Conservation (phyloP, 805 yeast species). For the Candida qinlingensis region DNA sequence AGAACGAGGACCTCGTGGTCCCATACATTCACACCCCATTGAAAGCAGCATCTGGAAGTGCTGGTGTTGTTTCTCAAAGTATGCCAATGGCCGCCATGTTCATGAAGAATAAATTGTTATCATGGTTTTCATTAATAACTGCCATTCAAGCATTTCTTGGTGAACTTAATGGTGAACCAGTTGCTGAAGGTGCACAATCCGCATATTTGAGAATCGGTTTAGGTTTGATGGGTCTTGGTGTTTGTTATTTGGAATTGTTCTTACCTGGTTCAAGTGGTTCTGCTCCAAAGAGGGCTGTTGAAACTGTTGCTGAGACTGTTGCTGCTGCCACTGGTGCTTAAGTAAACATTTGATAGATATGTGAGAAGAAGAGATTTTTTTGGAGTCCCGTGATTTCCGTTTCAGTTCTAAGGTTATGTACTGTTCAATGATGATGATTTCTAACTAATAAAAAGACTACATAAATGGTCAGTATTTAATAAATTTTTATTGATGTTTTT, state of each 20-base stretch:
- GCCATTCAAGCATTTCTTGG: conserved; percentile 35
- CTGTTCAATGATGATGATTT: too few relatives aligned
- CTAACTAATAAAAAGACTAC: too few relatives aligned
- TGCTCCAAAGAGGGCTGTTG: conserved; percentile 22
- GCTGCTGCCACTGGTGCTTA: conserved; percentile 13
- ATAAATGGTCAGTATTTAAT: too few relatives aligned
- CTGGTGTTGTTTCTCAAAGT: conserved; percentile 46
- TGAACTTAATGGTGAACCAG: conserved; percentile 22
- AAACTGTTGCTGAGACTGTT: conserved; percentile 18
- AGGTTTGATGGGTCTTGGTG: conserved; percentile 41
- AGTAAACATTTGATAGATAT: not conserved
- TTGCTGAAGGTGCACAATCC: conserved; percentile 34
- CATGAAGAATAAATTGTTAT: conserved; percentile 44
- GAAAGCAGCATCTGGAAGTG: conserved; percentile 39
- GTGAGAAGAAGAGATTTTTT: too few relatives aligned
- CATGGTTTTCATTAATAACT: conserved; percentile 52
- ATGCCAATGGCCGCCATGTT: conserved; percentile 70
- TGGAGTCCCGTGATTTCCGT: not conserved
- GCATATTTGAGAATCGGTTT: conserved; percentile 26
- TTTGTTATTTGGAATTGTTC: conserved; percentile 48
- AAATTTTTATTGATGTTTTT: too few relatives aligned
- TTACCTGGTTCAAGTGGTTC: conserved; percentile 25
- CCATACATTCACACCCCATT: conserved; percentile 44
- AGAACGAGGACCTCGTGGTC: conserved; percentile 33
- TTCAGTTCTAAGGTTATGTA: not conserved